These are phyloP conservation scores for Candida albicans DNA, from an alignment of 1,139 yeast species.

Conservation along the genomic window DNA sequence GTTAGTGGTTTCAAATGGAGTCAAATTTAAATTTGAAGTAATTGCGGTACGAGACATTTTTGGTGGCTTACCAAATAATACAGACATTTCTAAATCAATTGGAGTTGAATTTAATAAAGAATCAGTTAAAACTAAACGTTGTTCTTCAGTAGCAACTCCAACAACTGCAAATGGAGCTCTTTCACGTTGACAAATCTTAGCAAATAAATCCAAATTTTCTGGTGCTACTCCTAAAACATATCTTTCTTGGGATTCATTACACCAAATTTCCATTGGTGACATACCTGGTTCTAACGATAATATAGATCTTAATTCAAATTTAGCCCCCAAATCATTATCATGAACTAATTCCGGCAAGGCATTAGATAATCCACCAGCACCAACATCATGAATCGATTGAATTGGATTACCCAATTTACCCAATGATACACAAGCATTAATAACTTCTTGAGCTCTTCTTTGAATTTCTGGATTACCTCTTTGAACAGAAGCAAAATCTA, in stretches of 20 bases:
- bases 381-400: slow-evolving; percentile 97
- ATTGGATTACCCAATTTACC: slow-evolving; percentile 77
- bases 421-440: slow-evolving; percentile 86
- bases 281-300: slow-evolving; percentile 93
- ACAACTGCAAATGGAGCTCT: slow-evolving; percentile 96
- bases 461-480: slow-evolving; percentile 99
- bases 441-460: slow-evolving; percentile 98
- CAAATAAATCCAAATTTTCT: slow-evolving; percentile 69
- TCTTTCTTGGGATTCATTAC: slow-evolving; percentile 98
- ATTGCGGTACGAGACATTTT: slow-evolving; percentile 82
- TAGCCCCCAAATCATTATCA: slow-evolving; percentile 94
- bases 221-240: slow-evolving; percentile 92
- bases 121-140: slow-evolving; percentile 80
- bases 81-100: slow-evolving; percentile 93
- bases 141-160: slow-evolving; percentile 88
- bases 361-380: slow-evolving; percentile 98
- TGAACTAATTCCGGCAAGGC: slow-evolving; percentile 97
- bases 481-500: slow-evolving; percentile 98
- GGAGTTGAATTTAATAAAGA: slow-evolving; percentile 75
- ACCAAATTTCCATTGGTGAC: slow-evolving; percentile 99
- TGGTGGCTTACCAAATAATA: slow-evolving; percentile 97
- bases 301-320: slow-evolving; percentile 86
- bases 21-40: slow-evolving; percentile 60
- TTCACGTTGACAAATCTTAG: slow-evolving; percentile 86
- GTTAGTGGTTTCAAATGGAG: slow-evolving; percentile 37